phyloP scores from a whole-genome alignment of 208 protist genomes.

The Angomonas deanei region DNA sequence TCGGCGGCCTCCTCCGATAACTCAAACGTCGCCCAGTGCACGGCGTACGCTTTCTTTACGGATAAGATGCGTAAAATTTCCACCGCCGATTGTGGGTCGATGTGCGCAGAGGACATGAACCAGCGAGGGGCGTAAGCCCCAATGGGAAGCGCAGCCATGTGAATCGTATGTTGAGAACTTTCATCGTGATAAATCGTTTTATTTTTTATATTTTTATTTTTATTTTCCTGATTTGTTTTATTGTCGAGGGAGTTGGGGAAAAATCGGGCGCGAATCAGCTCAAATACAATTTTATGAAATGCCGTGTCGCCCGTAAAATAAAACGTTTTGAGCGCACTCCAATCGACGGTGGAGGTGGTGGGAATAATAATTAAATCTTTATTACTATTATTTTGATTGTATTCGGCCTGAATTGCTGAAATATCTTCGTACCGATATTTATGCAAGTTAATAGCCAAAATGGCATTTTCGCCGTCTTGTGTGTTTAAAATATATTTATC shows the following conservation, averaged over 20 bases:
- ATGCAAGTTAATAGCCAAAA: no score
- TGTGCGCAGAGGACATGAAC: constrained; percentile 56
- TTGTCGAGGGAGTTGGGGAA: no score
- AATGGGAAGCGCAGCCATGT: constrained; percentile 73
- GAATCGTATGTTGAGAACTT: constrained; percentile 13
- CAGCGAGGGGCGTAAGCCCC: constrained; percentile 75
- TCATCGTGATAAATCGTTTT: neutral
- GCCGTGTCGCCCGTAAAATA: constrained; percentile 62
- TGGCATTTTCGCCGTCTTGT: no score
- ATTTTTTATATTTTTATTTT: neutral
- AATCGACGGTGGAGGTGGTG: constrained; percentile 6
- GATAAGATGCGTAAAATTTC: constrained; percentile 56
- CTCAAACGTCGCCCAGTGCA: constrained; percentile 87
- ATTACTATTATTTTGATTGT: no score
- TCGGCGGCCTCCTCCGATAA: constrained; percentile 66
- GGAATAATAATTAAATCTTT: no score
- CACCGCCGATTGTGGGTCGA: constrained; percentile 63
- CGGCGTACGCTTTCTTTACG: constrained; percentile 33
- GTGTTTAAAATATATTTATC: no score
- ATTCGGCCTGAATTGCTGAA: neutral
- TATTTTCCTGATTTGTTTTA: neutral
- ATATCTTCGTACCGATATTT: neutral
- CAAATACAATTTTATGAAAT: constrained; percentile 43
- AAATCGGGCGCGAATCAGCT: constrained; percentile 34
- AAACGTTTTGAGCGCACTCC: constrained; percentile 31